Percentiles rank a stretch among this genome's conserved stretches.
These are phyloP conservation scores for Saccharum hybrid DNA, from an alignment of 202 grass and related monocot species.

Conservation along the genomic window DNA sequence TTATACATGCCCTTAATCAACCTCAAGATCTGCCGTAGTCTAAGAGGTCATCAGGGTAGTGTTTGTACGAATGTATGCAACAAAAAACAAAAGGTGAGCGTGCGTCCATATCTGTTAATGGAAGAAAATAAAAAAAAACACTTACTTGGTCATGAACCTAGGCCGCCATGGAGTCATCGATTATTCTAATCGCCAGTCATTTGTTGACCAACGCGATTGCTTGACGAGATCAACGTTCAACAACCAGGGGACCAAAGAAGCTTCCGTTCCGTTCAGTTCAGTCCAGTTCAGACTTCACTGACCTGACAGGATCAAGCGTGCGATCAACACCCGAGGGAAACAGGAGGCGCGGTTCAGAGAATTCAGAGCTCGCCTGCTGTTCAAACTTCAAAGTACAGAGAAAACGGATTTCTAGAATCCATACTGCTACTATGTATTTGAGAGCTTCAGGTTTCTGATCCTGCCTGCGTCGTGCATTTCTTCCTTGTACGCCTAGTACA, in stretches of 20 bases:
- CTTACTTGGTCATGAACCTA: background rate
- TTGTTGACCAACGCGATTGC: conserved; percentile 22
- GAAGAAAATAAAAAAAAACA: background rate
- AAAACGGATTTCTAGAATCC: background rate
- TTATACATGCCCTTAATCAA: too few relatives aligned
- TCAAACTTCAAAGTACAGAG: background rate
- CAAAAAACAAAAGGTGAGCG: too few relatives aligned
- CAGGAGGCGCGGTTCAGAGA: background rate
- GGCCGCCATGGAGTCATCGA: background rate
- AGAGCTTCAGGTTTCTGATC: too few relatives aligned
- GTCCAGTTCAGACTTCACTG: conserved; percentile 7
- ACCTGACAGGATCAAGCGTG: background rate
- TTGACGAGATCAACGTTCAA: conserved; percentile 42
- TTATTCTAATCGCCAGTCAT: conserved; percentile 26
- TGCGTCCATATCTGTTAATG: too few relatives aligned
- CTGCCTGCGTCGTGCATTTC: background rate
- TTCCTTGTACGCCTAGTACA: too few relatives aligned
- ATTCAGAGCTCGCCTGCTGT: background rate
- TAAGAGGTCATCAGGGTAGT: too few relatives aligned
- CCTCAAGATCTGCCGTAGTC: background rate
- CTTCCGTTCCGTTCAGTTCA: conserved; percentile 19
- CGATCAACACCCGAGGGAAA: background rate
- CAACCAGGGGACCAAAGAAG: background rate
- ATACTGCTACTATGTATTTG: background rate
- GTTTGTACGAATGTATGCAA: too few relatives aligned